These are phyloP conservation scores for Wickerhamiella lipophila DNA, from an alignment of 805 yeast species.

Conservation along the genomic window DNA sequence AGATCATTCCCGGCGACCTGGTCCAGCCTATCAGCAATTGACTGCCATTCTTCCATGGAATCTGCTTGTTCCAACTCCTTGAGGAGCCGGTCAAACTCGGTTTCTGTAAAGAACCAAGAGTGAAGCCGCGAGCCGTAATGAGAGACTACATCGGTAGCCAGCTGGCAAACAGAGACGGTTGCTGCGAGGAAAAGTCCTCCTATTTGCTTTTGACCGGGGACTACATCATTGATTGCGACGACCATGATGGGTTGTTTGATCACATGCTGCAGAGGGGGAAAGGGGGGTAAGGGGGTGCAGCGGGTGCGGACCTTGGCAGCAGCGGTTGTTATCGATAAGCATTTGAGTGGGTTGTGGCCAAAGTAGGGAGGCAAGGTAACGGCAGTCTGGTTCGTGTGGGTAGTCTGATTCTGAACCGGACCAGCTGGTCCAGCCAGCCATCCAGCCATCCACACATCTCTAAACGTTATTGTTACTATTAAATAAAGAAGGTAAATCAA, in stretches of 20 bases:
- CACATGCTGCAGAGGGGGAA: neutral
- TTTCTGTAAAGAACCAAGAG: conserved; percentile 15
- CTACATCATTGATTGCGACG: conserved; percentile 1
- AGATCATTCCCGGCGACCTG: conserved; percentile 30
- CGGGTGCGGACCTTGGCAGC: no score
- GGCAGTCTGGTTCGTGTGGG: no score
- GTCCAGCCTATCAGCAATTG: conserved; percentile 35
- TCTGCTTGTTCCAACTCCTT: conserved; percentile 32
- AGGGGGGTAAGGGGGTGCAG: neutral
- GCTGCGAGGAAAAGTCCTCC: conserved; percentile 1
- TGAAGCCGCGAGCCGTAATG: conserved; percentile 22
- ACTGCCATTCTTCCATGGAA: conserved; percentile 59
- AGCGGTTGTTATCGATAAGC: neutral
- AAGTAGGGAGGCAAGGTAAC: no score
- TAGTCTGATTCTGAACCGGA: no score
- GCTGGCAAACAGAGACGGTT: conserved; percentile 13
- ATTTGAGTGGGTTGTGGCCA: no score
- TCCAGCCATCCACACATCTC: no score
- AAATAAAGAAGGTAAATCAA: conserved; percentile 2
- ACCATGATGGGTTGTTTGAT: neutral
- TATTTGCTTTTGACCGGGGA: conserved; percentile 7
- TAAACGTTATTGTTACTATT: no score
- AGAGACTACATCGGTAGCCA: conserved; percentile 20
- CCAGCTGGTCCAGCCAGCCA: no score
- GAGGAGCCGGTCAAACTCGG: conserved; percentile 22